Percentiles rank a stretch among this genome's conserved stretches.
Evolutionary conservation across 345 rosid genomes (phyloP).

Genomic region (Eucalyptus urophylla): DNA sequence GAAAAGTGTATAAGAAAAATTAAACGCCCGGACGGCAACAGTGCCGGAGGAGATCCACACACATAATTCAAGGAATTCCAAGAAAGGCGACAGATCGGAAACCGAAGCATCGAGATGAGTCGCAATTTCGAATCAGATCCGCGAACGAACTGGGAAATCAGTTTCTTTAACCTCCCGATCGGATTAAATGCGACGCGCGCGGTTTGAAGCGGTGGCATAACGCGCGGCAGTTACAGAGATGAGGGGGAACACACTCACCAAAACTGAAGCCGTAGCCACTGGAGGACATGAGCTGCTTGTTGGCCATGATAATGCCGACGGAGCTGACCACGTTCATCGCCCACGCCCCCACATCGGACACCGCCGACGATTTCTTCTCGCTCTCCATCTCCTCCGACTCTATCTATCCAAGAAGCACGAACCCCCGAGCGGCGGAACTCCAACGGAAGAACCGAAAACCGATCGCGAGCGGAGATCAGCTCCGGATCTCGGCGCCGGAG

Average conservation of each 20-base stretch:
- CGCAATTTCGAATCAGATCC: background rate
- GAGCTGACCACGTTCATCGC: constrained; percentile 90
- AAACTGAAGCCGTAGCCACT: constrained; percentile 71
- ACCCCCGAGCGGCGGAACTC: background rate
- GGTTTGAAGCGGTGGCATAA: background rate
- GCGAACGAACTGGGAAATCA: background rate
- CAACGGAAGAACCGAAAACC: background rate
- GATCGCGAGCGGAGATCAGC: background rate
- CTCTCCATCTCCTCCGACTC: constrained; percentile 18
- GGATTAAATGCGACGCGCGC: background rate
- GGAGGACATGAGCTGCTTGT: constrained; percentile 91
- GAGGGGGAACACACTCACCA: constrained; percentile 23
- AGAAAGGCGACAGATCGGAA: background rate
- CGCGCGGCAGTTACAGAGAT: background rate
- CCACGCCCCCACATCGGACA: constrained; percentile 94
- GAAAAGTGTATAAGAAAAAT: background rate
- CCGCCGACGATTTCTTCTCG: constrained; percentile 60
- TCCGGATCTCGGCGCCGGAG: background rate
- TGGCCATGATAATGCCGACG: constrained; percentile 95
- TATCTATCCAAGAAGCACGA: background rate
- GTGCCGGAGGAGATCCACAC: background rate
- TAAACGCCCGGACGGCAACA: background rate
- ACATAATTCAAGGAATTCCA: background rate
- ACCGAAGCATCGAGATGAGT: background rate
- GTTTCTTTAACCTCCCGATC: background rate